Percentiles rank a stretch among this genome's conserved stretches.
Evolutionary conservation across 257 asterid species (phyloP).

Genomic region (Haberlea rhodopensis): DNA sequence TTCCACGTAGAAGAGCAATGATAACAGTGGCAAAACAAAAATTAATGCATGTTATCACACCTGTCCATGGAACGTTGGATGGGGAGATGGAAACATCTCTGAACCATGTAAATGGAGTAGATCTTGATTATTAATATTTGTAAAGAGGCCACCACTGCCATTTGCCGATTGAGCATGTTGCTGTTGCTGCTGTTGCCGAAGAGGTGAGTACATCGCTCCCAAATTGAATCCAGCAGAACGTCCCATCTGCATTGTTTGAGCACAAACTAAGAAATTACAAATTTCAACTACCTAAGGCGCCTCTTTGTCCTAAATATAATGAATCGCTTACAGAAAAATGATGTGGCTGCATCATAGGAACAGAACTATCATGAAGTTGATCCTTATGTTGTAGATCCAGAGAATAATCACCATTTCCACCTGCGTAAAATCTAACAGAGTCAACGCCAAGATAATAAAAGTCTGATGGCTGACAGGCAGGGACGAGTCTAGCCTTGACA

Average conservation of each 20-base stretch:
- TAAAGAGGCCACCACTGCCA: slow-evolving; percentile 52
- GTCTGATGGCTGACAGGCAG: not conserved
- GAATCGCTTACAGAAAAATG: slow-evolving; percentile 71
- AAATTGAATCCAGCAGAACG: slow-evolving; percentile 87
- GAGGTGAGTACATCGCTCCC: slow-evolving; percentile 84
- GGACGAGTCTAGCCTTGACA: too few species aligned
- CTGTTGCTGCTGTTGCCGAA: slow-evolving; percentile 78
- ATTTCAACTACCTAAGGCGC: slow-evolving; percentile 2
- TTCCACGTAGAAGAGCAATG: slow-evolving; percentile 1
- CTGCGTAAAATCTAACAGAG: slow-evolving; percentile 39
- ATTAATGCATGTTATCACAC: slow-evolving; percentile 34
- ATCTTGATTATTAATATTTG: slow-evolving; percentile 53
- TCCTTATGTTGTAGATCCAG: slow-evolving; percentile 93
- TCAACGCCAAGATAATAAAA: slow-evolving; percentile 15
- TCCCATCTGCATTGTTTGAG: slow-evolving; percentile 68
- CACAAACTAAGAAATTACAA: slow-evolving; percentile 17
- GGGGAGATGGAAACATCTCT: slow-evolving; percentile 80
- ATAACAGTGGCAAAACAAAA: slow-evolving; percentile 5
- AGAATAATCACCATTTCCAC: slow-evolving; percentile 77
- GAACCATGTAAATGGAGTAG: slow-evolving; percentile 79
- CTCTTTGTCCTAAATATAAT: slow-evolving; percentile 18
- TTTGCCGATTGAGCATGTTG: slow-evolving; percentile 71
- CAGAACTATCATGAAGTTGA: slow-evolving; percentile 71
- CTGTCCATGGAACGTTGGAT: slow-evolving; percentile 78
- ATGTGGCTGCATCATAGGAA: slow-evolving; percentile 92